Evolutionary conservation across 257 asterid genomes (phyloP), one percentile per base, ranked within the genome.

Genomic region (Cruciata laevipes): DNA sequence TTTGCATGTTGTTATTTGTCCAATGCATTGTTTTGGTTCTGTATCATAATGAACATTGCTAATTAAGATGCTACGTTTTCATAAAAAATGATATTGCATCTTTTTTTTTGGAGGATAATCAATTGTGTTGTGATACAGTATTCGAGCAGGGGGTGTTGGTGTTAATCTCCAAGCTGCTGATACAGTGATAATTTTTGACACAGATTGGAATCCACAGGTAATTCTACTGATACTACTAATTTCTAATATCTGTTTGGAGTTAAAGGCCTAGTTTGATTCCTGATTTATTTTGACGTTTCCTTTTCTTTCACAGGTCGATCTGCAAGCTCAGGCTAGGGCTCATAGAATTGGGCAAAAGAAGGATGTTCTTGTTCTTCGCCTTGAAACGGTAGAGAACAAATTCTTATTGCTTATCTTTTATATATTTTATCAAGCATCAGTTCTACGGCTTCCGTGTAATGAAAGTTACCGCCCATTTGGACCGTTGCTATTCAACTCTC

Each of bases 131-230:
- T 66, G 66, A 75, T 31, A 68, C 75, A 94, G 99, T 81, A 94
- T 94, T 77, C 99, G 99, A 71, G 99, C 99, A 76, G 99, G 99
- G 74, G 99, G 99, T n/a, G 99, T 94, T 69, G 99, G 99, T 53
- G 97, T 90, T 68, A 90, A 94, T 85, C 97, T 90, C 73, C 99
- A 94, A 79, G 99, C 99, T 68, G 99, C 99, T 70, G 99, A 94
- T 80, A 94, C 99, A 67, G 99, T 94, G 78, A 94, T 94, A 37
- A 88, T 94, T 73, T 94, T 94, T 73, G 99, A 94, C 83, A 94
- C 99, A 0, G 99, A 94, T 75, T 94, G 99, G 99, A 94, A 94
- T 80, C 99, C 99, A 38, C 99, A 94, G 95, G 99, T 77, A 85
- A 80, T 49, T 47, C 49, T 71, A 63, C 66, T 30, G 55, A 59